These are phyloP conservation scores for Plasmodium relictum DNA, from an alignment of 169 alveolate genomes.

Conservation along the genomic window DNA sequence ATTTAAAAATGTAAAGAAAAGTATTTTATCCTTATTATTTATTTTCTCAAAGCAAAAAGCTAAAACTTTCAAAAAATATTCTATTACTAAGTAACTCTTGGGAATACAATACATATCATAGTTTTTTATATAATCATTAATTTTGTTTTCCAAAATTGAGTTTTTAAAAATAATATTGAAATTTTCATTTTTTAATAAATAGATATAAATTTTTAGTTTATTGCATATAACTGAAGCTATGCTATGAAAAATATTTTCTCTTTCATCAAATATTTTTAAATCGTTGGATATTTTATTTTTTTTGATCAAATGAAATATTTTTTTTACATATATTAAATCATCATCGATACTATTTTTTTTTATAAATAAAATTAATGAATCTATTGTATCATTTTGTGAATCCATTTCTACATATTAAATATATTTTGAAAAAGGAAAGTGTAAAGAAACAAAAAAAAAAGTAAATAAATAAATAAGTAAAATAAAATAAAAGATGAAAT, in stretches of 20 bases:
- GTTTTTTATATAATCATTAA: constrained; percentile 9
- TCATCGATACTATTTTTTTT: constrained; percentile 25
- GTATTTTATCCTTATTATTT: not conserved
- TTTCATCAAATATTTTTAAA: constrained; percentile 13
- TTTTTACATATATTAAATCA: constrained; percentile 28
- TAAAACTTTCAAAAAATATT: constrained; percentile 14
- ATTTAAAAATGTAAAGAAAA: constrained; percentile 26
- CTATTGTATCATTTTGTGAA: not conserved
- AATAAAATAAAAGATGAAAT: not conserved
- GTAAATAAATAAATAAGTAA: too few relatives aligned
- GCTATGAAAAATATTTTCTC: constrained; percentile 31
- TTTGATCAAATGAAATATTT: constrained; percentile 16
- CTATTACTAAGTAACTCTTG: constrained; percentile 26
- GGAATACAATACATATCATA: constrained; percentile 39
- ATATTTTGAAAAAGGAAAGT: not conserved
- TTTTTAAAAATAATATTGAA: not conserved
- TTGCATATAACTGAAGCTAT: constrained; percentile 22
- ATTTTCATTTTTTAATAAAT: not conserved
- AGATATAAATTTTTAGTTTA: constrained; percentile 24
- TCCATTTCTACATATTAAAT: not conserved
- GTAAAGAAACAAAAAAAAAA: not conserved
- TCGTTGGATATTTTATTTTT: constrained; percentile 2
- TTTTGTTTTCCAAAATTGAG: not conserved
- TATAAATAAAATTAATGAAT: constrained; percentile 8
- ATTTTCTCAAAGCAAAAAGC: constrained; percentile 10